These are phyloP conservation scores for Leucocoprinus sp. DNA, from an alignment of 768 basidiomycete genomes.

Conservation along the genomic window DNA sequence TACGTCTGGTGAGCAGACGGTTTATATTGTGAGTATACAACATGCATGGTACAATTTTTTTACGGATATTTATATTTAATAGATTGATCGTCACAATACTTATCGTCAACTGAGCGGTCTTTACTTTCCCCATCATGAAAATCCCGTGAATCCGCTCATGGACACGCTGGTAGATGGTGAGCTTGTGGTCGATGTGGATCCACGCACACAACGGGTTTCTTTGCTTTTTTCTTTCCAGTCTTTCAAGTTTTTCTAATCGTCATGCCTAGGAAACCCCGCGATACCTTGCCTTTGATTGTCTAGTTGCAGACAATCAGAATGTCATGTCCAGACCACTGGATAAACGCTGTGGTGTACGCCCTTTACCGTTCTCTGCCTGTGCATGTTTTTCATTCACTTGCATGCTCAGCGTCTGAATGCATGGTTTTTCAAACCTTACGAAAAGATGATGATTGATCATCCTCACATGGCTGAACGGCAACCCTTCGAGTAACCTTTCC, in stretches of 20 bases:
- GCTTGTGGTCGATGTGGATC: conserved; percentile 85
- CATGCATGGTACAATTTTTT: background rate
- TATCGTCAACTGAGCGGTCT: conserved; percentile 72
- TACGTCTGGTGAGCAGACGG: conserved; percentile 41
- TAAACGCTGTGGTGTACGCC: conserved; percentile 83
- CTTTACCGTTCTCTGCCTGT: background rate
- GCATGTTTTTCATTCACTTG: conserved; percentile 8
- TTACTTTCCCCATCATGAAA: conserved; percentile 85
- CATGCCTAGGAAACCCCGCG: conserved; percentile 69
- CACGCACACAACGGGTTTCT: conserved; percentile 55
- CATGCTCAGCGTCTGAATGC: conserved; percentile 57
- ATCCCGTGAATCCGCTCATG: conserved; percentile 55
- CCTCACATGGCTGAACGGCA: conserved; percentile 54
- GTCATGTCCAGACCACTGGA: conserved; percentile 79
- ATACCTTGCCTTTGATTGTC: conserved; percentile 86
- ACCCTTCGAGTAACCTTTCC: conserved; percentile 69
- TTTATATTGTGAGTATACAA: conserved; percentile 62
- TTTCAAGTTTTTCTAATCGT: conserved; percentile 8
- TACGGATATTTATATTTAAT: background rate
- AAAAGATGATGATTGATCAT: conserved; percentile 57
- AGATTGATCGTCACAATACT: conserved; percentile 94
- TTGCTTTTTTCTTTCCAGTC: conserved; percentile 1
- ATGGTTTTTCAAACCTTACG: conserved; percentile 80
- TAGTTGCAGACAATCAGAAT: conserved; percentile 79
- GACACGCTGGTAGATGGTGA: conserved; percentile 91